Evolutionary conservation across 1,139 yeast genomes (phyloP), one percentile per base, ranked within the genome.

Genomic region (Debaryomyces fabryi): DNA sequence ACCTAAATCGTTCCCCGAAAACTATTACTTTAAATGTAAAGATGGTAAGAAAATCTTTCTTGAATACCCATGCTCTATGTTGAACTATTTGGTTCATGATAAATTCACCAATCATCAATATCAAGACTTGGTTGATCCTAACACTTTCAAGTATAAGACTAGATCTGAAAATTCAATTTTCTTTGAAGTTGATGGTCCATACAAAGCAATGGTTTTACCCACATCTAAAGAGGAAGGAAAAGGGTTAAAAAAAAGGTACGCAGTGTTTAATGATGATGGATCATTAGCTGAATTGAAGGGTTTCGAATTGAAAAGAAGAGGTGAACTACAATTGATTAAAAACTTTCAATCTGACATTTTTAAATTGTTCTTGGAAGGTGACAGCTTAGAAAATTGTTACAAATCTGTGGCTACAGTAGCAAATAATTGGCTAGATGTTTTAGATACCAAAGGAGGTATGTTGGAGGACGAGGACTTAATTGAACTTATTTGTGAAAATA

Each of bases 141-240:
- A 75, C 1, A 79, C 74, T 9, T 80, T 83, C 64, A 82, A 81
- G 55, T 93, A 92, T 66, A 82, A 85, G 47, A 87, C 92, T 0
- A 81, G 79, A 49, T 85, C 95, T 18, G 99, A 95, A 61, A 95
- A 95, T 65, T 88, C 97, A 18, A 95, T 95, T 65, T 93, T 93
- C 68, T 95, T 95, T 59, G 99, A 95, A 67, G 97, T 95, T 23
- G 99, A 95, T 73, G 99, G 99, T 10, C 99, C 99, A 0, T 95
- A 95, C 67, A 88, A 85, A 59, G 99, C 99, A 0, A 95, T 95
- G 99, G 82, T 95, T 51, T 76, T 95, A 49, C 99, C 99, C 8
- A 91, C 99, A 0, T 93, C 99, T 0, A 90, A 90, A 57, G 99
- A 95, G 65, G 99, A 93, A 73, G 98, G 97, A 44, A 92, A 92